Conservation (phyloP, 176 grass and related monocot genomes). For the Aegilops sharonensis region DNA sequence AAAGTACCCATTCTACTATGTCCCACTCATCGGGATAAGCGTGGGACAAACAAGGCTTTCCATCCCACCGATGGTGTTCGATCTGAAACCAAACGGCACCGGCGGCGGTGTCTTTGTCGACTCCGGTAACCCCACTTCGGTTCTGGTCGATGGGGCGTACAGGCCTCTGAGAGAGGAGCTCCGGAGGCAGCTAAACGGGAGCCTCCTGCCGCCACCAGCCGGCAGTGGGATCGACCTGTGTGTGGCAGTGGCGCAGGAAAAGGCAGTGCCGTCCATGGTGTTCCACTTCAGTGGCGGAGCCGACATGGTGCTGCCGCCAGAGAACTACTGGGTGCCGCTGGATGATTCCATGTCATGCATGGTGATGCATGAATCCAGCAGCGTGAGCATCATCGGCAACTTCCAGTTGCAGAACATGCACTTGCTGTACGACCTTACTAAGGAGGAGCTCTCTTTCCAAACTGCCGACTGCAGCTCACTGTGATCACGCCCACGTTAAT, state of each 20-base stretch:
- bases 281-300: too few species aligned
- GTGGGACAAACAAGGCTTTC: neutral
- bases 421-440: slow-evolving; percentile 16
- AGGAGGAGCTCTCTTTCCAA: neutral
- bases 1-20: neutral
- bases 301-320: too few species aligned
- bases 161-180: neutral
- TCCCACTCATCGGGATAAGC: neutral
- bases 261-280: neutral
- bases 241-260: neutral
- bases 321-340: too few species aligned
- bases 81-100: neutral
- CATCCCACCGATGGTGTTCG: neutral
- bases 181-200: neutral
- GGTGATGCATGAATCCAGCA: neutral
- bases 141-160: neutral
- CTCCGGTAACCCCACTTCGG: slow-evolving; percentile 11
- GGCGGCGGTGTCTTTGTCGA: slow-evolving; percentile 4
- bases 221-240: neutral
- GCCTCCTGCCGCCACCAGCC: slow-evolving; percentile 12
- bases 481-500: neutral
- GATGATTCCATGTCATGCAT: neutral
- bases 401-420: slow-evolving; percentile 24
- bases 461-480: neutral
- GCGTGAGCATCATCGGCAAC: neutral